Percentiles rank a stretch among this genome's conserved stretches.
Evolutionary conservation across 2,329 filamentous ascomycete genomes (phyloP).

Genomic region (Samsoniella hepiali): DNA sequence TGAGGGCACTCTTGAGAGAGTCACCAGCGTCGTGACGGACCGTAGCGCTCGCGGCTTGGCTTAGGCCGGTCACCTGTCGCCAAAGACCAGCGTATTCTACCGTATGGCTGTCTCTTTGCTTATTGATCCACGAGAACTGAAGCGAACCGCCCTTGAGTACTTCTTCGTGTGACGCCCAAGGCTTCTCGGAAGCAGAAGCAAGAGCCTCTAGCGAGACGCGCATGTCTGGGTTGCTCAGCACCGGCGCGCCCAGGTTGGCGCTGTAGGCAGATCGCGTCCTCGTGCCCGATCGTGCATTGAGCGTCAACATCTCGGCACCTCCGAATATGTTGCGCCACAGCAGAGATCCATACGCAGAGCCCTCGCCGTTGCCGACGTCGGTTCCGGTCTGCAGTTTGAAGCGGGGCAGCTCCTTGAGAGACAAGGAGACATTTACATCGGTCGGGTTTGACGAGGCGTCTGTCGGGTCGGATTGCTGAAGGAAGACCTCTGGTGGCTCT

Average conservation of each 20-base stretch:
- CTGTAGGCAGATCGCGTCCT: slow-evolving; percentile 90
- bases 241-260: slow-evolving; percentile 76
- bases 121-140: slow-evolving; percentile 71
- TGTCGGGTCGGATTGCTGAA: slow-evolving; percentile 70
- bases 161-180: slow-evolving; percentile 94
- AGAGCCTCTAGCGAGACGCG: slow-evolving; percentile 76
- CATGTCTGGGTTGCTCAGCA: slow-evolving; percentile 80
- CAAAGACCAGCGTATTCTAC: slow-evolving; percentile 78
- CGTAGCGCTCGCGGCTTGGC: slow-evolving; percentile 71
- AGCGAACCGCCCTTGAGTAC: slow-evolving; percentile 72
- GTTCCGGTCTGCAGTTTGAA: slow-evolving; percentile 92
- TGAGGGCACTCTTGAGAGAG: slow-evolving; percentile 81
- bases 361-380: slow-evolving; percentile 89
- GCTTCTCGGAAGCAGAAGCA: slow-evolving; percentile 80
- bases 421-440: slow-evolving; percentile 80
- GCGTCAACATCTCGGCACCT: slow-evolving; percentile 82
- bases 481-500: slow-evolving; percentile 74
- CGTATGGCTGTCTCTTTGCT: slow-evolving; percentile 67
- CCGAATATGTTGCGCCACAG: slow-evolving; percentile 91
- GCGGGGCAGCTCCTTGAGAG: slow-evolving; percentile 75
- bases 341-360: slow-evolving; percentile 85
- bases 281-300: slow-evolving; percentile 86
- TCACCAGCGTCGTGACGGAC: slow-evolving; percentile 85
- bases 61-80: slow-evolving; percentile 82
- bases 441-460: slow-evolving; percentile 68